Evolutionary conservation across 2,329 filamentous ascomycete genomes (phyloP).

Genomic region (Decorospora gaudefroyi): DNA sequence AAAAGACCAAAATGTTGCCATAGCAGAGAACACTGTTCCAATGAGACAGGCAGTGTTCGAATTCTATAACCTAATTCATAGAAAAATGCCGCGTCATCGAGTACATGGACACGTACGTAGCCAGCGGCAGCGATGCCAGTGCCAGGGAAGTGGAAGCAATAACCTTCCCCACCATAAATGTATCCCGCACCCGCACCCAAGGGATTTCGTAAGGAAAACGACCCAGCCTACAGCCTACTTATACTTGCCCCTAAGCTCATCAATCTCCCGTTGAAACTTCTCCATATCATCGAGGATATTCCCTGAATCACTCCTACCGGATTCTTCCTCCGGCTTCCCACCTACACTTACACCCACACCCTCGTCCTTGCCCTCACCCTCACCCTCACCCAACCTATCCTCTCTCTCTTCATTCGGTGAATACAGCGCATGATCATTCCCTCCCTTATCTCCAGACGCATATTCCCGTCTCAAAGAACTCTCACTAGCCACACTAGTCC

Average conservation of each 20-base stretch:
- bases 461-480: conserved; percentile 38
- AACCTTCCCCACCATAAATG: too few relatives aligned
- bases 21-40: too few relatives aligned
- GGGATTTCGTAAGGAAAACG: background rate
- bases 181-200: background rate
- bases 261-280: conserved; percentile 47
- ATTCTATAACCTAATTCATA: too few relatives aligned
- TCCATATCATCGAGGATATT: conserved; percentile 49
- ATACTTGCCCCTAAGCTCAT: conserved; percentile 42
- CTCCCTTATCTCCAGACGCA: conserved; percentile 17
- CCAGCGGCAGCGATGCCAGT: too few relatives aligned
- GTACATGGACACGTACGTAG: too few relatives aligned
- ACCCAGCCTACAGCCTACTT: conserved; percentile 24
- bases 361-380: background rate
- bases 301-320: conserved; percentile 23
- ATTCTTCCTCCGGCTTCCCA: conserved; percentile 4
- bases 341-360: background rate
- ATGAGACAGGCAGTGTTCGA: too few relatives aligned
- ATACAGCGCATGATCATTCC: conserved; percentile 32
- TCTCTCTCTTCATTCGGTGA: conserved; percentile 37
- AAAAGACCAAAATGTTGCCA: too few relatives aligned
- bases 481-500: conserved; percentile 42
- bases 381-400: conserved; percentile 17
- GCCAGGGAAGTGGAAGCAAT: too few relatives aligned
- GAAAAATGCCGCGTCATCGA: too few relatives aligned